These are phyloP conservation scores for Powellomyces hirtus DNA, from an alignment of 192 early-diverging fungal genomes.

Conservation along the genomic window DNA sequence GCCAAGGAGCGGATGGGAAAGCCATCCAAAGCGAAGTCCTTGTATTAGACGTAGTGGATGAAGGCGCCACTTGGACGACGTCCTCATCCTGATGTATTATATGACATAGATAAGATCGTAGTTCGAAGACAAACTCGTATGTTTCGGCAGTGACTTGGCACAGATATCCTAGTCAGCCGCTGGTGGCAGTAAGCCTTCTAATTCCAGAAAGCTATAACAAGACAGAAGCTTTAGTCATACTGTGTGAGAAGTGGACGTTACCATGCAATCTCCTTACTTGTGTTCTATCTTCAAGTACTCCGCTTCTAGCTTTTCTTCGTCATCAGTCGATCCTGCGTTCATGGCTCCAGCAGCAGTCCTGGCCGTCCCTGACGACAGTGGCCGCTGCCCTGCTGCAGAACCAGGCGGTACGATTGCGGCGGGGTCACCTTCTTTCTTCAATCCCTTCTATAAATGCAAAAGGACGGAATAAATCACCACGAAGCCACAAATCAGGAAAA, in stretches of 20 bases:
- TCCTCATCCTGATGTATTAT: neutral
- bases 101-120: neutral
- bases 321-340: slow-evolving; percentile 16
- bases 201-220: neutral
- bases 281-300: slow-evolving; percentile 43
- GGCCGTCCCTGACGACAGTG: slow-evolving; percentile 1
- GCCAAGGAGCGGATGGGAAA: slow-evolving; percentile 49
- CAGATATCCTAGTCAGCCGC: neutral
- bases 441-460: neutral
- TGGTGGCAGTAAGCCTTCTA: neutral
- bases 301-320: slow-evolving; percentile 32
- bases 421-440: slow-evolving; percentile 17
- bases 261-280: slow-evolving; percentile 16
- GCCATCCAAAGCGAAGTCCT: slow-evolving; percentile 33
- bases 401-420: neutral
- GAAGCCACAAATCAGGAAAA: neutral
- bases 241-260: neutral
- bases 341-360: neutral
- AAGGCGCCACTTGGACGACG: slow-evolving; percentile 47
- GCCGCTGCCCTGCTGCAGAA: neutral
- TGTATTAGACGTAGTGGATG: slow-evolving; percentile 53
- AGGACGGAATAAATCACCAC: neutral
- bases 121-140: neutral
- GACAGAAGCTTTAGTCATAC: neutral
- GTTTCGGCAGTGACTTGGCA: too few species aligned